Evolutionary conservation across 2,329 filamentous ascomycete genomes (phyloP), one percentile per base, ranked within the genome.

Genomic region (Fusarium sp.): DNA sequence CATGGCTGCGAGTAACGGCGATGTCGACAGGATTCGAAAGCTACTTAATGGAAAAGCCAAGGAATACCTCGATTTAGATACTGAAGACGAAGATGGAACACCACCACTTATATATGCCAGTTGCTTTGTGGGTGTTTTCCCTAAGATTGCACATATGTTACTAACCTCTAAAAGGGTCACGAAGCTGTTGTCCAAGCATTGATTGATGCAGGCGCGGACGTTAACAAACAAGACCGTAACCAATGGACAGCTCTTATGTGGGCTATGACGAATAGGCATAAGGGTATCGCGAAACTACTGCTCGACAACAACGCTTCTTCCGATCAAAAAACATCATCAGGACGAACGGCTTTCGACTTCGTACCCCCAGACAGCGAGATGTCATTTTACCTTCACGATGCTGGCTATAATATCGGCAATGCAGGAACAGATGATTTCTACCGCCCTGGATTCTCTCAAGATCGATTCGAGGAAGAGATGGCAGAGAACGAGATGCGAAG

Each of bases 201-300:
- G 54, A 88, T 99, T 55, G 88, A 93, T 63, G 93, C 93, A 12
- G 94, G 95, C 25, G 95, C 92, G 41, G 88, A 93, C 74, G 94
- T 98, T 55, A 94, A 99, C 81, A 91, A 91, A 75, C 95, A 98
- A 80, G 96, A 99, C 78, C 92, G 91, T 68, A 98, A 98, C 78
- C 92, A 97, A 77, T 99, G 96, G 96, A 98, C 93, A 75, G 93
- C 96, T 16, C 85, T 99, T 66, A 99, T 99, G 94, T 99, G 96
- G 96, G 95, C 96, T 51, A 98, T 98, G 93, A 99, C 96, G 59
- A 99, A 99, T 80, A 86, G 94, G 60, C 96, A 99, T 81, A 98
- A 98, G 81, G 90, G 90, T 49, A 99, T 99, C 72, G 94, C 95
- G 37, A 98, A 98, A 80, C 86, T 94, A 13, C 84, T 99, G 18